Evolutionary conservation across 2,329 filamentous ascomycete species (phyloP).

Genomic region (Bipolaris oryzae): DNA sequence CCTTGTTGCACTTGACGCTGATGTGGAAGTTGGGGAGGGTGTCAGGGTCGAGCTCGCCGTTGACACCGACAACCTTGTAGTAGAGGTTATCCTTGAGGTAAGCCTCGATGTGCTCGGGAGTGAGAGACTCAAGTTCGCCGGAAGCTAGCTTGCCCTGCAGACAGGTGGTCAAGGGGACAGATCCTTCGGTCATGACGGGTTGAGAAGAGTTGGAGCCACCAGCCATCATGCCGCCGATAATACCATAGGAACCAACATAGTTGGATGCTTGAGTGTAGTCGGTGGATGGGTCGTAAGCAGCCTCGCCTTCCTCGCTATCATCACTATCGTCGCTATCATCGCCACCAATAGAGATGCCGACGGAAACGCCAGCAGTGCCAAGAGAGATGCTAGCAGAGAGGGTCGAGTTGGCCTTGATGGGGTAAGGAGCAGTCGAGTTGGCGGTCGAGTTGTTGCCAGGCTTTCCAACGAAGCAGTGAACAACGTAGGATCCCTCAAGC

Average conservation of each 20-base stretch:
- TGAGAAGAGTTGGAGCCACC: slow-evolving; percentile 31
- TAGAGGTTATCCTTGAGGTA: slow-evolving; percentile 45
- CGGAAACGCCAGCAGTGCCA: slow-evolving; percentile 3
- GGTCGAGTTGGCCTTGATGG: neutral
- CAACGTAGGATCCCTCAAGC: slow-evolving; percentile 44
- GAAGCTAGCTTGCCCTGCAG: slow-evolving; percentile 41
- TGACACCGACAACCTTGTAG: slow-evolving; percentile 44
- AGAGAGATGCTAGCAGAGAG: neutral
- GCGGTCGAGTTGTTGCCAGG: slow-evolving; percentile 34
- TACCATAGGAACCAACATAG: slow-evolving; percentile 43
- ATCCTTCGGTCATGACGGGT: slow-evolving; percentile 40
- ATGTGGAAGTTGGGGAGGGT: slow-evolving; percentile 44
- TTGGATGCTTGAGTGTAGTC: slow-evolving; percentile 39
- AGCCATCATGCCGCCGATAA: slow-evolving; percentile 40
- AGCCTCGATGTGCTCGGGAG: slow-evolving; percentile 39
- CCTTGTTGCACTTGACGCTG: slow-evolving; percentile 38
- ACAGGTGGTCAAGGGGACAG: slow-evolving; percentile 42
- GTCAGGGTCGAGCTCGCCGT: slow-evolving; percentile 38
- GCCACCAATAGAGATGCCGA: slow-evolving; percentile 19
- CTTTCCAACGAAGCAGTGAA: slow-evolving; percentile 47
- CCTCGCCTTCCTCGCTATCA: slow-evolving; percentile 16
- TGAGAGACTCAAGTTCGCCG: slow-evolving; percentile 40
- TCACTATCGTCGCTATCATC: slow-evolving; percentile 18
- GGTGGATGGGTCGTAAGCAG: slow-evolving; percentile 31
- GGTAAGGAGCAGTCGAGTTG: slow-evolving; percentile 23